Percentiles rank a stretch among this genome's conserved stretches.
These are phyloP conservation scores for Hypoxylon perforatum DNA, from an alignment of 495 filamentous ascomycete genomes.

Conservation along the genomic window DNA sequence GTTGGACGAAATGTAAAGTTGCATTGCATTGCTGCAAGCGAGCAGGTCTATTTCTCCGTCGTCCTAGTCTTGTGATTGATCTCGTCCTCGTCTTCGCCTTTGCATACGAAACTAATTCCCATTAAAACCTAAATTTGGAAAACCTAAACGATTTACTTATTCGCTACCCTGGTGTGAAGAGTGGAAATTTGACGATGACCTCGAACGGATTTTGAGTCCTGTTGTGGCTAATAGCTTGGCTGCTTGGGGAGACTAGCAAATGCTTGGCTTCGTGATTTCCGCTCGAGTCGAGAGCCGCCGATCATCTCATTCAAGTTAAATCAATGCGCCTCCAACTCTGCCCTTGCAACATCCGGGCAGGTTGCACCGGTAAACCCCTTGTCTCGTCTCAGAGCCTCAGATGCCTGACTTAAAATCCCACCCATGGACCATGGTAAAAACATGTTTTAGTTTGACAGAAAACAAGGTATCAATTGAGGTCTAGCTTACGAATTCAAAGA, in stretches of 20 bases:
- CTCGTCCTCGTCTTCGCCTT: slow-evolving; percentile 33
- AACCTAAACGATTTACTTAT: slow-evolving; percentile 23
- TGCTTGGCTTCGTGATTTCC: slow-evolving; percentile 23
- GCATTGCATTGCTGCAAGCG: neutral
- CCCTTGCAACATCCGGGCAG: slow-evolving; percentile 22
- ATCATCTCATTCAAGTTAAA: slow-evolving; percentile 24
- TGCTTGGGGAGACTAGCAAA: neutral
- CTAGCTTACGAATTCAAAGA: too few relatives aligned
- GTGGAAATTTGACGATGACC: slow-evolving; percentile 14
- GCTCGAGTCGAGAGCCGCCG: slow-evolving; percentile 21
- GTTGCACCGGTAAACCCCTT: slow-evolving; percentile 28
- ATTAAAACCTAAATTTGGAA: slow-evolving; percentile 32
- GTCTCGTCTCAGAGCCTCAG: slow-evolving; percentile 40
- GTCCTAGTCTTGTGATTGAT: slow-evolving; percentile 26
- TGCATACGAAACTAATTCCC: slow-evolving; percentile 27
- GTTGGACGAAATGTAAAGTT: slow-evolving; percentile 6
- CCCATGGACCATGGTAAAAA: neutral
- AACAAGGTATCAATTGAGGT: slow-evolving; percentile 17
- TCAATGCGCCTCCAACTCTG: slow-evolving; percentile 17
- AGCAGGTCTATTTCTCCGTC: neutral
- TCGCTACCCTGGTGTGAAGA: too few relatives aligned
- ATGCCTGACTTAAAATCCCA: slow-evolving; percentile 4
- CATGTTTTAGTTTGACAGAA: slow-evolving; percentile 20
- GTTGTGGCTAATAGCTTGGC: neutral
- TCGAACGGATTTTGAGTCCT: slow-evolving; percentile 11